A percentile compares a stretch with the other conserved stretches of the same genome.
These are phyloP conservation scores for Hymenoscyphus linearis DNA, from an alignment of 2,329 filamentous ascomycete genomes.

Conservation along the genomic window DNA sequence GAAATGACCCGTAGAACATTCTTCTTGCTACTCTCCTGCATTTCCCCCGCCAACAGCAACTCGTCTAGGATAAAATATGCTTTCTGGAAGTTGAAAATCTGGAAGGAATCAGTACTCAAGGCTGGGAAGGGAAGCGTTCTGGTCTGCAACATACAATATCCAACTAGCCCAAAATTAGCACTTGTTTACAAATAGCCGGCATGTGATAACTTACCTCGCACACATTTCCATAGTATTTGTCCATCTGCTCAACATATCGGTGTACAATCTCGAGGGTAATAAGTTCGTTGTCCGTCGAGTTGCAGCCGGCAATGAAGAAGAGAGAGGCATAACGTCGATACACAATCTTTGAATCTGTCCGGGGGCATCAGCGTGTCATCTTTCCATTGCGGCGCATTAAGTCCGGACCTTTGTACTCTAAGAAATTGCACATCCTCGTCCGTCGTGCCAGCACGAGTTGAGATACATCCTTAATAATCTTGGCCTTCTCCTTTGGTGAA, in stretches of 20 bases:
- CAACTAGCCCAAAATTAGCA: conserved; percentile 19
- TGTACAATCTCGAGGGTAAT: conserved; percentile 98
- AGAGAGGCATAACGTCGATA: conserved; percentile 98
- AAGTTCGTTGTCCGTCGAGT: conserved; percentile 95
- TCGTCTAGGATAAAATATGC: conserved; percentile 99
- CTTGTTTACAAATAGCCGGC: background rate
- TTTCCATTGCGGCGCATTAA: background rate
- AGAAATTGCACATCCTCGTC: conserved; percentile 99
- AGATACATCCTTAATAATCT: conserved; percentile 99
- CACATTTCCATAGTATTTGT: conserved; percentile 99
- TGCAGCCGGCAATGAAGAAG: conserved; percentile 97
- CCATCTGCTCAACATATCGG: conserved; percentile 99
- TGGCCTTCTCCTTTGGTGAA: conserved; percentile 96
- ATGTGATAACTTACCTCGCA: conserved; percentile 65
- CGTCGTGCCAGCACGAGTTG: conserved; percentile 92
- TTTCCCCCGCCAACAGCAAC: conserved; percentile 86
- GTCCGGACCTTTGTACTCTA: conserved; percentile 88
- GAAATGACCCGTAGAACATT: conserved; percentile 94
- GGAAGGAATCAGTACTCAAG: conserved; percentile 1
- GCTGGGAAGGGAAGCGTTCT: background rate
- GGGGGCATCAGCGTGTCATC: conserved; percentile 17
- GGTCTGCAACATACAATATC: conserved; percentile 23
- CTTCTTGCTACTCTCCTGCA: conserved; percentile 99
- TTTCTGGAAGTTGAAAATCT: conserved; percentile 99
- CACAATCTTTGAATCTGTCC: conserved; percentile 89